Percentiles rank a stretch among this genome's conserved stretches.
Evolutionary conservation across 257 asterid genomes (phyloP).

Genomic region (Fraxinus cuspidata): DNA sequence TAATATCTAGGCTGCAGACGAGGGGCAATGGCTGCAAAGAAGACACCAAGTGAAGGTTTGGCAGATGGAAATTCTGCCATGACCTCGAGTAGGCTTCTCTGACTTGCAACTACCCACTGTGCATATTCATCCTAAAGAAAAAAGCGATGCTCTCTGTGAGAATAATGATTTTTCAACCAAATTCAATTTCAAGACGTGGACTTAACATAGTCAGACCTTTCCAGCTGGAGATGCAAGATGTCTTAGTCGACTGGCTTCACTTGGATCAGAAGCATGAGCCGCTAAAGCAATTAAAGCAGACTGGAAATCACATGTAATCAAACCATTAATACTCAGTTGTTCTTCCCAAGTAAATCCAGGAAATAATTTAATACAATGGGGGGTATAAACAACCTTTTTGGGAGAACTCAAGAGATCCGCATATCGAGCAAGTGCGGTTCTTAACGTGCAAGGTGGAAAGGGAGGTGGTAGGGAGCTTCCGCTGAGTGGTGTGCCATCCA

Average conservation of each 20-base stretch:
- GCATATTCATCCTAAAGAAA: constrained; percentile 86
- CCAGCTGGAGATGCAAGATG: constrained; percentile 94
- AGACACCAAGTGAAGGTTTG: constrained; percentile 90
- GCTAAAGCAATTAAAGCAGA: constrained; percentile 81
- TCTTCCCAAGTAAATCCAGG: neutral
- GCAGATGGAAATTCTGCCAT: constrained; percentile 92
- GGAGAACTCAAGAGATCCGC: constrained; percentile 94
- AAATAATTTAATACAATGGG: neutral
- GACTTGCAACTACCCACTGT: constrained; percentile 70
- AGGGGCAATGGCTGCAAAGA: constrained; percentile 92
- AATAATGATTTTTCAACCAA: neutral
- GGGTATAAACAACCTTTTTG: constrained; percentile 57
- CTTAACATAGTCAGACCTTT: constrained; percentile 58
- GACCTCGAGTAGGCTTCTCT: constrained; percentile 92
- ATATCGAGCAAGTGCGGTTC: constrained; percentile 77
- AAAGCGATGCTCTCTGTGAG: constrained; percentile 19
- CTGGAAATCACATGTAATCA: constrained; percentile 42
- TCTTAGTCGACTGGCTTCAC: constrained; percentile 80
- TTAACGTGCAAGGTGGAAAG: constrained; percentile 89
- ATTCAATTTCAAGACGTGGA: neutral
- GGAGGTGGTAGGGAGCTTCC: constrained; percentile 74
- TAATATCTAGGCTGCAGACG: constrained; percentile 93
- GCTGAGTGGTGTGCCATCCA: constrained; percentile 69
- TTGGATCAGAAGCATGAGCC: constrained; percentile 74
- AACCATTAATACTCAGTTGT: constrained; percentile 18